Evolutionary conservation across 106 monocot species (phyloP).

Genomic region (Platanthera zijinensis): DNA sequence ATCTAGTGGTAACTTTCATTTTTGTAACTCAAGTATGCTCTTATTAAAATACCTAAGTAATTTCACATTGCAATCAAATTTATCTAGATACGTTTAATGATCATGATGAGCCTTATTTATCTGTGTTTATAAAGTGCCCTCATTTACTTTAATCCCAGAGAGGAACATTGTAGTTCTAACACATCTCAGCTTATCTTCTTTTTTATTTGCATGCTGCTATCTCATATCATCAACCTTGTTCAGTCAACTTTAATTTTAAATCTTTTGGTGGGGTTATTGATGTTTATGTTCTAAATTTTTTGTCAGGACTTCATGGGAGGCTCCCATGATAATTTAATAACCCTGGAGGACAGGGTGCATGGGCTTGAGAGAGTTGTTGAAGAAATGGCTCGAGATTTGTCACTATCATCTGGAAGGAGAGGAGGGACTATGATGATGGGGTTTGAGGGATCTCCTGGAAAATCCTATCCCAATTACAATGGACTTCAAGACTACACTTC

Average conservation of each 20-base stretch:
- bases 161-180: no score
- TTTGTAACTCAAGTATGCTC: no score
- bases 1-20: no score
- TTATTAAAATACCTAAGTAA: no score
- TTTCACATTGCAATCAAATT: no score
- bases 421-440: conserved; percentile 45
- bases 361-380: conserved; percentile 95
- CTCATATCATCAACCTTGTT: background rate
- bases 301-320: conserved; percentile 92
- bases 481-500: conserved; percentile 55
- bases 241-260: background rate
- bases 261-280: background rate
- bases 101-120: no score
- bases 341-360: conserved; percentile 79
- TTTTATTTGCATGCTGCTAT: background rate
- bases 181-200: background rate
- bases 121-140: no score
- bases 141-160: no score
- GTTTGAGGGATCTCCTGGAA: conserved; percentile 61
- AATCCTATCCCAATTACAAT: conserved; percentile 65
- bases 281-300: conserved; percentile 12
- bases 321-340: conserved; percentile 87
- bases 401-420: conserved; percentile 49
- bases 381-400: conserved; percentile 83
- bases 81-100: no score